phyloP scores from a whole-genome alignment of 495 filamentous ascomycete genomes.

The Bombardia bombarda region DNA sequence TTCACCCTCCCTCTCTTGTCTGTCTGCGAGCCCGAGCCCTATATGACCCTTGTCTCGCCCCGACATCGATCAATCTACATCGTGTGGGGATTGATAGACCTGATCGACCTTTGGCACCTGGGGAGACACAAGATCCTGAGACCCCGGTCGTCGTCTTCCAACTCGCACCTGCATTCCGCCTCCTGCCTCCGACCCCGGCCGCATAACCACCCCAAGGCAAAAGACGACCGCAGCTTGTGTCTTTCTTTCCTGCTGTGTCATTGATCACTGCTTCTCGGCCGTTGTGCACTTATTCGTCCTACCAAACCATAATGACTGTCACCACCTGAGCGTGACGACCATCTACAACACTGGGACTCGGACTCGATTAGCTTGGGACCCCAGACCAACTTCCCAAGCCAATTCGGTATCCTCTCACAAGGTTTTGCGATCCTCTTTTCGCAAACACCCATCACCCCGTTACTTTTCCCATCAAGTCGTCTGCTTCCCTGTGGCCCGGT shows the following conservation, averaged over 20 bases:
- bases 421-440: too few species aligned
- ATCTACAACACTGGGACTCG: conserved; percentile 5
- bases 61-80: conserved; percentile 1
- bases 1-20: neutral
- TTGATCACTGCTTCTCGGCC: conserved; percentile 1
- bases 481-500: too few species aligned
- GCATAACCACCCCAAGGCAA: neutral
- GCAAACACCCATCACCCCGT: too few species aligned
- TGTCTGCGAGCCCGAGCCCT: neutral
- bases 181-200: neutral
- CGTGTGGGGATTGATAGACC: conserved; percentile 2
- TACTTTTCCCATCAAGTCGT: too few species aligned
- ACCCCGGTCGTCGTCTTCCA: neutral
- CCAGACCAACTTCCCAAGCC: neutral
- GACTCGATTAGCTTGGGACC: neutral
- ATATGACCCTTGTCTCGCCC: conserved; percentile 9
- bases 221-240: conserved; percentile 1
- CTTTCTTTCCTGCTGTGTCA: conserved; percentile 8
- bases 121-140: conserved; percentile 2
- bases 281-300: conserved; percentile 8
- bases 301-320: conserved; percentile 4
- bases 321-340: conserved; percentile 4
- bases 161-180: neutral
- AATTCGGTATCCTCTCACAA: too few species aligned
- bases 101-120: neutral